Percentiles rank a stretch among this genome's conserved stretches.
Evolutionary conservation across 2,329 filamentous ascomycete species (phyloP).

Genomic region (Diaporthe velutina): DNA sequence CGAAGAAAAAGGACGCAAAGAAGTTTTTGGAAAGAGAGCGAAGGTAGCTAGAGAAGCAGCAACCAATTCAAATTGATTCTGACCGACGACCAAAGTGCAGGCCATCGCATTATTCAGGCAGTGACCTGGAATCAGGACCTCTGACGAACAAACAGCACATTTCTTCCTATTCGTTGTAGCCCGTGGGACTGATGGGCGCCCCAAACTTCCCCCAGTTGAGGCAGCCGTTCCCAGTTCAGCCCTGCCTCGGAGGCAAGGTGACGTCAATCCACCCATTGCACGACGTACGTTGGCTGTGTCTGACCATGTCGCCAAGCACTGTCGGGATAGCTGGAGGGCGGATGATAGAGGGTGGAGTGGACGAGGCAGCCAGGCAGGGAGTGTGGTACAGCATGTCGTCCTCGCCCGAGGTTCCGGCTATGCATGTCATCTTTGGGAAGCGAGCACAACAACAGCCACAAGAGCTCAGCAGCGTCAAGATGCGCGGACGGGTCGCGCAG

Average conservation of each 20-base stretch:
- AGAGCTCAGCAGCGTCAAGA: slow-evolving; percentile 11
- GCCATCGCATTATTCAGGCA: background rate
- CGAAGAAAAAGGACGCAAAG: background rate
- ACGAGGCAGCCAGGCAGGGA: background rate
- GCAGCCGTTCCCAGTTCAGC: slow-evolving; percentile 6
- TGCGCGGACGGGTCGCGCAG: background rate
- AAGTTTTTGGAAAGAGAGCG: background rate
- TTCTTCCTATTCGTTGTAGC: background rate
- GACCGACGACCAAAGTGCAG: background rate
- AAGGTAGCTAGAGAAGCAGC: background rate
- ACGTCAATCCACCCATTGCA: slow-evolving; percentile 24
- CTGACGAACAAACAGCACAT: background rate
- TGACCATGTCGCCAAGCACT: background rate
- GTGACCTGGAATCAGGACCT: background rate
- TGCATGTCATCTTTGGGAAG: slow-evolving; percentile 1
- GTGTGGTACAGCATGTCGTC: background rate
- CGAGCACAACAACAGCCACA: background rate
- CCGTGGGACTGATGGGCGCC: background rate
- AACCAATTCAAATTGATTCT: background rate
- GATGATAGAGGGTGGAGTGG: background rate
- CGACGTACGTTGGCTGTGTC: background rate
- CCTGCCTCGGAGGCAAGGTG: slow-evolving; percentile 28
- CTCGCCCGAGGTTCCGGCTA: background rate
- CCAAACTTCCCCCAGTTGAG: background rate
- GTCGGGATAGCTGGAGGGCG: background rate